A percentile compares a stretch with the other conserved stretches of the same genome.
phyloP scores from a whole-genome alignment of 2,329 filamentous ascomycete species.

The Penicillium sp. region DNA sequence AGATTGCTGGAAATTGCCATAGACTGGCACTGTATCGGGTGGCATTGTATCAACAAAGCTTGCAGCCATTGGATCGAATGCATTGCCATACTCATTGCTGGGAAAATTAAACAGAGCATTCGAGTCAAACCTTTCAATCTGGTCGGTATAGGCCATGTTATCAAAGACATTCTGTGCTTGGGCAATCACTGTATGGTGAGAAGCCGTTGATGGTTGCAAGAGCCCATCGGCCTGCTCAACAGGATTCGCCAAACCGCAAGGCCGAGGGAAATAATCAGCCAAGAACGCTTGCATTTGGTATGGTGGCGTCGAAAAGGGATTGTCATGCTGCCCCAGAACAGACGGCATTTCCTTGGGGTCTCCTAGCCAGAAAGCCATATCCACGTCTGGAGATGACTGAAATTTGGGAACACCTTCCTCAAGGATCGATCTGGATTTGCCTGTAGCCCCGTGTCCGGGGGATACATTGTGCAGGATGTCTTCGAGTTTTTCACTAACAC shows the following conservation, averaged over 20 bases:
- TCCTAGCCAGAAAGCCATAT: conserved; percentile 5
- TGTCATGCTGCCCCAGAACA: neutral
- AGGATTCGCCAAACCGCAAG: neutral
- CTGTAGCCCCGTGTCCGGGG: neutral
- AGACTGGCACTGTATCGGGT: neutral
- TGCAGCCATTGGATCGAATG: neutral
- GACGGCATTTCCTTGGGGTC: neutral
- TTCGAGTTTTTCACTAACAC: neutral
- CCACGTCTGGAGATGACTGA: neutral
- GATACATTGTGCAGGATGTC: conserved; percentile 5
- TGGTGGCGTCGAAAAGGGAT: neutral
- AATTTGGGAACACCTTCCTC: conserved; percentile 7
- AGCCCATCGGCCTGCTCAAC: neutral
- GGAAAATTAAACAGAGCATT: neutral
- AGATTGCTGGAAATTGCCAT: neutral
- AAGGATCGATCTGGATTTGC: neutral
- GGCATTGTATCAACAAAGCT: neutral
- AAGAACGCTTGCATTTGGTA: neutral
- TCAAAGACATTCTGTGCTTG: neutral
- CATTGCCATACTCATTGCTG: neutral
- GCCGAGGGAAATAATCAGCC: neutral
- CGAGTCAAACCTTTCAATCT: neutral
- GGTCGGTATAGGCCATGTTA: neutral
- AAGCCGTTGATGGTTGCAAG: neutral
- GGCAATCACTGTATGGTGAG: neutral